Evolutionary conservation across 2,329 filamentous ascomycete species (phyloP).

Genomic region (Immersiporthe knoxdaviesiana): DNA sequence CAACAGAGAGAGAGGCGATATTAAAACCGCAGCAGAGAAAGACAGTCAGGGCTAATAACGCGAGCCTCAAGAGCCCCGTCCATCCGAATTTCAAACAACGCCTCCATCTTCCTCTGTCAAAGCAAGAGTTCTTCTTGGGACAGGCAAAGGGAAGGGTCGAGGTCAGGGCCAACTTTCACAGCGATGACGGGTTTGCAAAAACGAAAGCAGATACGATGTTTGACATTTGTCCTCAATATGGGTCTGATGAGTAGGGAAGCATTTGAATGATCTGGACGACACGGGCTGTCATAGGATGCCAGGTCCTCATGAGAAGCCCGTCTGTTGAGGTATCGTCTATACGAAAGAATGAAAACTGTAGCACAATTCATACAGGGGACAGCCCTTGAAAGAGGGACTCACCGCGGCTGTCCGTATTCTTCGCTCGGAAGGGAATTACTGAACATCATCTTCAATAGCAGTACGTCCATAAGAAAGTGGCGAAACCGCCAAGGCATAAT

Average conservation of each 20-base stretch:
- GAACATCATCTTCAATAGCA: neutral
- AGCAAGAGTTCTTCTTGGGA: slow-evolving; percentile 31
- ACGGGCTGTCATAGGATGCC: too few species aligned
- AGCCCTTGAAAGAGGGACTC: too few species aligned
- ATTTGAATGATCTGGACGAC: neutral
- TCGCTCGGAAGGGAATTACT: neutral
- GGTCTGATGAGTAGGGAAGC: slow-evolving; percentile 9
- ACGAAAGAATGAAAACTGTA: too few species aligned
- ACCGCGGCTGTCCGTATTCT: too few species aligned
- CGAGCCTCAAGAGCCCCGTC: slow-evolving; percentile 28
- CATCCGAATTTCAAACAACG: slow-evolving; percentile 34
- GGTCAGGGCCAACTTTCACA: slow-evolving; percentile 32
- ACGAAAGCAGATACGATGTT: slow-evolving; percentile 28
- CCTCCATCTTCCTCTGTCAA: slow-evolving; percentile 29
- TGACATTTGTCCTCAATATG: slow-evolving; percentile 26
- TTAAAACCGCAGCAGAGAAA: neutral
- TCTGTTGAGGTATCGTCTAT: too few species aligned
- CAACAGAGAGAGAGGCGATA: neutral
- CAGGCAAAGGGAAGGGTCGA: slow-evolving; percentile 27
- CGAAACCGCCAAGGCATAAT: neutral
- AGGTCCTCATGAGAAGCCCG: too few species aligned
- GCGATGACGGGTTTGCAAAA: slow-evolving; percentile 26
- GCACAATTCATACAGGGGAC: too few species aligned
- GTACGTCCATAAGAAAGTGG: neutral
- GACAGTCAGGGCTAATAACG: neutral